These are phyloP conservation scores for Trametes villosa DNA, from an alignment of 768 basidiomycete genomes.

Conservation along the genomic window DNA sequence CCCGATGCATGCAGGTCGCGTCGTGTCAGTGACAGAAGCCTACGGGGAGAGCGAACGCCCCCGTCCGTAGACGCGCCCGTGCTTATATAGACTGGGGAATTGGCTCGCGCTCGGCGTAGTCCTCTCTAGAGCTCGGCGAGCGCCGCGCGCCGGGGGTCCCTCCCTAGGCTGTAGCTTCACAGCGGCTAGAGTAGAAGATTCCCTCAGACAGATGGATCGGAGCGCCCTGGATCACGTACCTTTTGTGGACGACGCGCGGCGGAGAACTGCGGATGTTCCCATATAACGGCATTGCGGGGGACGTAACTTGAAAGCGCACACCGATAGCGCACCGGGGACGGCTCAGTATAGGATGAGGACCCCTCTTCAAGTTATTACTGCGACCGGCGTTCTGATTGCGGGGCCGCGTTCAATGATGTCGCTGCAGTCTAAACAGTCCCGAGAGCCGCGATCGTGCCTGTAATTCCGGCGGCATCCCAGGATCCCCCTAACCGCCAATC, in stretches of 20 bases:
- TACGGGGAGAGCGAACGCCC: neutral
- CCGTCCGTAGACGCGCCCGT: neutral
- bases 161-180: slow-evolving; percentile 1
- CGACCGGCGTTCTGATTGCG: too few relatives aligned
- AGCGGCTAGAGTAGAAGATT: slow-evolving; percentile 8
- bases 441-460: too few relatives aligned
- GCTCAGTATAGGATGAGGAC: too few relatives aligned
- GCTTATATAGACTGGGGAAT: slow-evolving; percentile 15
- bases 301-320: too few relatives aligned
- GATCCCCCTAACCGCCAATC: too few relatives aligned
- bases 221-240: slow-evolving; percentile 7
- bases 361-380: too few relatives aligned
- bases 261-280: too few relatives aligned
- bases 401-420: too few relatives aligned
- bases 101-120: slow-evolving; percentile 5
- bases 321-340: too few relatives aligned
- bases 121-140: slow-evolving; percentile 2
- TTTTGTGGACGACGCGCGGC: neutral
- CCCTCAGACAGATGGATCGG: slow-evolving; percentile 9
- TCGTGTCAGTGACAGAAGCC: neutral
- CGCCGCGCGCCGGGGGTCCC: slow-evolving; percentile 1
- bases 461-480: too few relatives aligned
- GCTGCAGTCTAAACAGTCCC: too few relatives aligned
- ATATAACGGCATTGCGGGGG: too few relatives aligned
- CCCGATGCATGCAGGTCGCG: neutral